These are phyloP conservation scores for Helminthosporium solani DNA, from an alignment of 2,329 filamentous ascomycete genomes.

Conservation along the genomic window DNA sequence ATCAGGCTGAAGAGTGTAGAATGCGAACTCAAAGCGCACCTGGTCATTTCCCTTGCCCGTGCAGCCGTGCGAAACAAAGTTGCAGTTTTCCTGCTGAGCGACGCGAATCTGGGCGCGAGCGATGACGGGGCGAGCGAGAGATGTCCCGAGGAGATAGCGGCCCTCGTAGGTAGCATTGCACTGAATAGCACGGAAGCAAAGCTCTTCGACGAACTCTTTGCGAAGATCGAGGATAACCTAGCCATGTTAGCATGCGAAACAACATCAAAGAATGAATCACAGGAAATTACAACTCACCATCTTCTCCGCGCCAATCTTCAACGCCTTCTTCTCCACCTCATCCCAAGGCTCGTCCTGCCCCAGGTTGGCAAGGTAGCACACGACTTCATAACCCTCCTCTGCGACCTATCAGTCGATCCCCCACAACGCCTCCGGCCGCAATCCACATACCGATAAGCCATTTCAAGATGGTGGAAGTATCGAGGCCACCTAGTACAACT, in stretches of 20 bases:
- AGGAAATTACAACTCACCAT: conserved; percentile 39
- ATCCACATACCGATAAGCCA: conserved; percentile 38
- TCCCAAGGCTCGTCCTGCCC: conserved; percentile 62
- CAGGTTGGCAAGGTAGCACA: conserved; percentile 57
- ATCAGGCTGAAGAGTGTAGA: conserved; percentile 62
- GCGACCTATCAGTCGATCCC: background rate
- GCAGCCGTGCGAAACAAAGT: conserved; percentile 51
- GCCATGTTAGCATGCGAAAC: background rate
- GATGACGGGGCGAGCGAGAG: conserved; percentile 69
- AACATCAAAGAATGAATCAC: too few relatives aligned
- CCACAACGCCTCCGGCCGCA: background rate
- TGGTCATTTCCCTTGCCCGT: conserved; percentile 60
- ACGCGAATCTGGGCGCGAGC: conserved; percentile 66
- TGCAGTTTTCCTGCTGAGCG: conserved; percentile 62
- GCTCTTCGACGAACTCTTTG: conserved; percentile 75
- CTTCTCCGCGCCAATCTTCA: conserved; percentile 67
- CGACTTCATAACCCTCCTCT: conserved; percentile 61
- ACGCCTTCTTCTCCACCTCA: conserved; percentile 68
- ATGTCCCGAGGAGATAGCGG: conserved; percentile 54
- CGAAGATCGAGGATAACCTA: conserved; percentile 62
- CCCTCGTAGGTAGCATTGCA: conserved; percentile 64
- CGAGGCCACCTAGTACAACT: conserved; percentile 52
- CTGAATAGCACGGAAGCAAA: conserved; percentile 78
- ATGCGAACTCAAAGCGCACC: conserved; percentile 65
- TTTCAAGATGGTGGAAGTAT: conserved; percentile 54